A percentile compares a stretch with the other conserved stretches of the same genome.
Conservation (phyloP, 225 moss, liverwort and hornwort genomes). For the Bryum argenteum region DNA sequence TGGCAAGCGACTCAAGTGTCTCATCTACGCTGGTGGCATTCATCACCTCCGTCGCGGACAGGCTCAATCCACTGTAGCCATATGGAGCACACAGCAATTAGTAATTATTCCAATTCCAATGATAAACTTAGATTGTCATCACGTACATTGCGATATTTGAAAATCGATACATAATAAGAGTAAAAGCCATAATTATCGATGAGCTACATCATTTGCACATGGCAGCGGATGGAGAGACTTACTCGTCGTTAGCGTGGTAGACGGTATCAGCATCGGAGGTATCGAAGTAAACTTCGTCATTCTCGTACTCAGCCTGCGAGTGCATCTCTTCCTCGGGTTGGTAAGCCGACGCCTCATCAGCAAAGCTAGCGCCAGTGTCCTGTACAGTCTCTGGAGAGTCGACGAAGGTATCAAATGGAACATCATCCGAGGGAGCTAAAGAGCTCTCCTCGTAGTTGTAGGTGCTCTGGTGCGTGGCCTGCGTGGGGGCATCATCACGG, state of each 20-base stretch:
- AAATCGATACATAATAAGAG: too few relatives aligned
- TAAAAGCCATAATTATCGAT: too few relatives aligned
- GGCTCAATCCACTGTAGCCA: constrained; percentile 25
- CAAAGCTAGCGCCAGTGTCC: constrained; percentile 23
- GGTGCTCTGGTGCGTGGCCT: background rate
- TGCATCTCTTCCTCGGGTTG: background rate
- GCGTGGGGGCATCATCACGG: background rate
- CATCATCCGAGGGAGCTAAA: background rate
- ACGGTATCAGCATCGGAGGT: constrained; percentile 36
- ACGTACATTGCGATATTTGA: background rate
- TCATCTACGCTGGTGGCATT: constrained; percentile 4
- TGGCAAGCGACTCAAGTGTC: too few relatives aligned
- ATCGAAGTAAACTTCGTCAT: constrained; percentile 46
- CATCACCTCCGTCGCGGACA: background rate
- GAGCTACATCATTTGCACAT: too few relatives aligned
- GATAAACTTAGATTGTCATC: background rate
- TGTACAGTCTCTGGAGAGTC: constrained; percentile 33
- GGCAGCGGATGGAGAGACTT: background rate
- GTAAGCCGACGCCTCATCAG: background rate
- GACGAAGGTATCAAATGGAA: constrained; percentile 30
- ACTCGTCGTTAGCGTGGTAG: constrained; percentile 38
- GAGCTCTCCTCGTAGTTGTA: background rate
- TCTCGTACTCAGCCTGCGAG: constrained; percentile 12
- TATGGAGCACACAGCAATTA: background rate
- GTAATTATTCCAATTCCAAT: background rate